A percentile compares a stretch with the other conserved stretches of the same genome.
Conservation (phyloP, 768 basidiomycete species). For the Russula brevipes region DNA sequence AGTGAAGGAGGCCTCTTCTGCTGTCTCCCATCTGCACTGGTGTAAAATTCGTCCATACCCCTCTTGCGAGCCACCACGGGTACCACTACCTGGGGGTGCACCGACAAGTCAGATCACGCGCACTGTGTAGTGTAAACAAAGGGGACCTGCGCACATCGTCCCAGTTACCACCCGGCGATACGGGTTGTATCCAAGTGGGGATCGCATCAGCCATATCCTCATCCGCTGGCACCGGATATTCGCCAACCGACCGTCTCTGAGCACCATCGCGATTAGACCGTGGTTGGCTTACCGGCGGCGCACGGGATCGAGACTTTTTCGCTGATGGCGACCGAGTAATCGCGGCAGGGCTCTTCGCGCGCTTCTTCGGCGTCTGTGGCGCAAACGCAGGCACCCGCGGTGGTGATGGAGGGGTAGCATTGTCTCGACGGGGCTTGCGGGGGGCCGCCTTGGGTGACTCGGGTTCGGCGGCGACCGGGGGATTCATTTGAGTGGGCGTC, state of each 20-base stretch:
- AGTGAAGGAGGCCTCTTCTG: slow-evolving; percentile 40
- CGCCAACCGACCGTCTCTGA: slow-evolving; percentile 54
- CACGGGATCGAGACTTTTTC: slow-evolving; percentile 37
- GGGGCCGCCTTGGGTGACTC: slow-evolving; percentile 28
- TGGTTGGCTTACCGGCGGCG: slow-evolving; percentile 33
- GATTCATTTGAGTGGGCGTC: slow-evolving; percentile 38
- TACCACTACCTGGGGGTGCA: slow-evolving; percentile 57
- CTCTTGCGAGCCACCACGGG: slow-evolving; percentile 82
- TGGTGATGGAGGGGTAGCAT: slow-evolving; percentile 18
- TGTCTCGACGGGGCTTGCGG: slow-evolving; percentile 19
- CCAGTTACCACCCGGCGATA: slow-evolving; percentile 68
- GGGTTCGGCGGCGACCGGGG: slow-evolving; percentile 32
- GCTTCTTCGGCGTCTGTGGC: slow-evolving; percentile 35
- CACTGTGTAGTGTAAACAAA: slow-evolving; percentile 10
- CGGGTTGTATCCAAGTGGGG: slow-evolving; percentile 76
- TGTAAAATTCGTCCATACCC: slow-evolving; percentile 66
- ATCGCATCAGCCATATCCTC: slow-evolving; percentile 66
- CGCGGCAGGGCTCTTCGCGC: slow-evolving; percentile 45
- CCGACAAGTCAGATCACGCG: background rate
- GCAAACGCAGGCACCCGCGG: slow-evolving; percentile 13
- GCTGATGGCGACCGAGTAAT: slow-evolving; percentile 34
- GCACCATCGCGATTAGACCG: slow-evolving; percentile 36
- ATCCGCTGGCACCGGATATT: slow-evolving; percentile 60
- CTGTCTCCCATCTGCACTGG: slow-evolving; percentile 62
- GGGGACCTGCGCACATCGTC: slow-evolving; percentile 56